Evolutionary conservation across 2,329 filamentous ascomycete species (phyloP), one percentile per base, ranked within the genome.

Genomic region (Pseudopyricularia cyperi): DNA sequence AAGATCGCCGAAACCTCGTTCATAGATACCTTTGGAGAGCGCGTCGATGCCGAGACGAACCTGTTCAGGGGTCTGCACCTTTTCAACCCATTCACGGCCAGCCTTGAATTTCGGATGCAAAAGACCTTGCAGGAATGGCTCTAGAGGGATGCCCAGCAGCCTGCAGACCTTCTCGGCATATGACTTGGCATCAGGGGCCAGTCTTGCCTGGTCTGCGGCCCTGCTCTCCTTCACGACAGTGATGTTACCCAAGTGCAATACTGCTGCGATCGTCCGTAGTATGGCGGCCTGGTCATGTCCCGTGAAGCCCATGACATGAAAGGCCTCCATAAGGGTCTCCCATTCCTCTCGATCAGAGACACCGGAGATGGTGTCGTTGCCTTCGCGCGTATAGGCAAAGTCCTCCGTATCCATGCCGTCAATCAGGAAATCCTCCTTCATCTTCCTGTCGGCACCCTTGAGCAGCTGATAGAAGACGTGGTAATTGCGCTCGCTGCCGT

Each of bases 391-490:
- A 63, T 98, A 98, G 17, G 87, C 80, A 67, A 98, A 98, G 62
- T 95, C 85, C 53, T 89, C 84, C 0, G 91, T 83, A 52, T 85
- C 83, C 51, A 89, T 72, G 42, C 82, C 81, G 44, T 83, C 79
- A 2, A 98, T 71, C 32, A 94, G 71, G 53, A 97, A 84, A 12
- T 87, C 81, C 51, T 83, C 79, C 59, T 87, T 89, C 69, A 90
- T 79, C 48, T 75, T 72, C 24, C 71, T 67, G 61, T 89, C 85
- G 0, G 90, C 89, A 24, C 94, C 93, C 58, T 86, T 87, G 4
- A 98, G 73, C 15, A 98, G 76, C 67, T 98, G 94, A 63, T 98
- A 98, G 66, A 98, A 98, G 52, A 98, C 76, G 65, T 98, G 93
- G 65, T 98, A 98, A 62, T 94, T 98, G 52, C 93, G 82, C 70